phyloP scores from a whole-genome alignment of 2,329 filamentous ascomycete genomes.

The Neofusicoccum cordaticola region DNA sequence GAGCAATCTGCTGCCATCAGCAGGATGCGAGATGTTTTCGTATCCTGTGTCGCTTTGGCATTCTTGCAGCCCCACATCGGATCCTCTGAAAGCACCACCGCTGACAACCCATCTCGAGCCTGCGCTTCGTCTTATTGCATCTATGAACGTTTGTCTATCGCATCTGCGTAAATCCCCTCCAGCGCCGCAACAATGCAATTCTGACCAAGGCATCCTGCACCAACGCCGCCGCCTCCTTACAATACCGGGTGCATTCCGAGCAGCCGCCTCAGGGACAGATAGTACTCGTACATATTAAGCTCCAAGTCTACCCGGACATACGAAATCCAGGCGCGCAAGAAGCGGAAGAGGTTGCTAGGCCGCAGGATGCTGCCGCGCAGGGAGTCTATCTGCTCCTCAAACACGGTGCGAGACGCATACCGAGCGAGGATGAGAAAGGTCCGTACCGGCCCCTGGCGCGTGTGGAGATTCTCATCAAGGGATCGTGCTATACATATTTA shows the following conservation, averaged over 20 bases:
- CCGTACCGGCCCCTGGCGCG: conserved; percentile 60
- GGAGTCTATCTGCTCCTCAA: conserved; percentile 57
- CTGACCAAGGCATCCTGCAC: background rate
- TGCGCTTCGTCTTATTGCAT: background rate
- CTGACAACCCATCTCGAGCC: background rate
- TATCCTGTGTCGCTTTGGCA: background rate
- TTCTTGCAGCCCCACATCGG: background rate
- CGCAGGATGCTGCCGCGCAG: conserved; percentile 52
- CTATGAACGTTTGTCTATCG: background rate
- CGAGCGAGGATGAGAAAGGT: conserved; percentile 64
- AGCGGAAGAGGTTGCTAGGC: conserved; percentile 51
- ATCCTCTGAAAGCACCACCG: background rate
- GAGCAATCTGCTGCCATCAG: background rate
- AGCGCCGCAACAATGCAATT: background rate
- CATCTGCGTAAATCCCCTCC: background rate
- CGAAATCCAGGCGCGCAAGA: conserved; percentile 51
- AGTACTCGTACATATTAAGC: conserved; percentile 57
- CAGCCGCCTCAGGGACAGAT: conserved; percentile 50
- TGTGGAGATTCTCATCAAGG: conserved; percentile 86
- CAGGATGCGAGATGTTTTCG: background rate
- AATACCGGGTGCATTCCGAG: conserved; percentile 42
- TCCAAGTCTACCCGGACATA: conserved; percentile 58
- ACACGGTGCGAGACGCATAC: conserved; percentile 62
- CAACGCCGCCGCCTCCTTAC: background rate
- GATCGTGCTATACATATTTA: conserved; percentile 61